Percentiles rank a stretch among this genome's conserved stretches.
Conservation (phyloP, 2,329 filamentous ascomycete genomes). For the Penicillium sp. region DNA sequence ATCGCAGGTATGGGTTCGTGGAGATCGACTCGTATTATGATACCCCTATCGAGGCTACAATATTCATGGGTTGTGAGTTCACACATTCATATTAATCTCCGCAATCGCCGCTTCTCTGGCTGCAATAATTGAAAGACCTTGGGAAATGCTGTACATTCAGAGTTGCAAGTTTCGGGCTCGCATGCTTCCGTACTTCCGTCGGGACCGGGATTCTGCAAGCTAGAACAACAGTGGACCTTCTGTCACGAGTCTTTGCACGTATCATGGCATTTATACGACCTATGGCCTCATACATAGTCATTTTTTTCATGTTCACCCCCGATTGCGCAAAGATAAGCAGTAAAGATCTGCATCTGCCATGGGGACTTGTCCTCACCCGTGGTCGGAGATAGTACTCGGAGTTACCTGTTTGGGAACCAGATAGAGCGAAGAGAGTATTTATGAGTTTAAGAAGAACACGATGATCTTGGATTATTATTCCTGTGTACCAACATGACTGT, state of each 20-base stretch:
- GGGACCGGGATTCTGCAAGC: too few species aligned
- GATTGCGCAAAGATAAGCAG: not conserved
- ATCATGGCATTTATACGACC: not conserved
- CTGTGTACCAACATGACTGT: too few species aligned
- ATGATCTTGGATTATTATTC: too few species aligned
- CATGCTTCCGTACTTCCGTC: too few species aligned
- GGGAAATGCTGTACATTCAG: too few species aligned
- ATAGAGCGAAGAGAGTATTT: not conserved
- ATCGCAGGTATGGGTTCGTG: constrained; percentile 53
- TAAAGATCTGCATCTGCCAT: not conserved
- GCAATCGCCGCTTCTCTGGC: too few species aligned
- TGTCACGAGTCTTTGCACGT: not conserved
- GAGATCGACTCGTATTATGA: constrained; percentile 57
- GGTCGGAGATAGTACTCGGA: not conserved
- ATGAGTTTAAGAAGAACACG: not conserved
- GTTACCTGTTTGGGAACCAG: not conserved
- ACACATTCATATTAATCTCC: too few species aligned
- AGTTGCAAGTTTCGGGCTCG: too few species aligned
- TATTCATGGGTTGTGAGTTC: constrained; percentile 49
- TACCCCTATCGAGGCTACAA: constrained; percentile 54
- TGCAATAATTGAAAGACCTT: too few species aligned
- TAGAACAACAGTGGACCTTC: too few species aligned
- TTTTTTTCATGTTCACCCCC: not conserved
- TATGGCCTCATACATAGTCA: not conserved
- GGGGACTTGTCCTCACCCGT: not conserved